Percentiles rank a stretch among this genome's conserved stretches.
Evolutionary conservation across 352 stramenopile species (phyloP).

Genomic region (Phytopythium sindhum): DNA sequence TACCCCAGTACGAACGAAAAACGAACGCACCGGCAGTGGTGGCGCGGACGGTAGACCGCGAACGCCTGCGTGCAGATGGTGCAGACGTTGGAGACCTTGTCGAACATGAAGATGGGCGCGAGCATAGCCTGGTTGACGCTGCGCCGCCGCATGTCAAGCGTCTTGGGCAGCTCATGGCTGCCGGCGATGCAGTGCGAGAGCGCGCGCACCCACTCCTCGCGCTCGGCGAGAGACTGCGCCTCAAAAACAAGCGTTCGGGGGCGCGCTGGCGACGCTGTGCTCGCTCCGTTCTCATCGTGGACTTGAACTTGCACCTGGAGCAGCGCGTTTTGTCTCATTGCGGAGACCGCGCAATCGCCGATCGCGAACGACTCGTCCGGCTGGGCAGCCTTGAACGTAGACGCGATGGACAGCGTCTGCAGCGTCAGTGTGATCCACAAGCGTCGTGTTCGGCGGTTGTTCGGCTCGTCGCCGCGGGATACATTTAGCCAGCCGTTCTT

Average conservation of each 20-base stretch:
- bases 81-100: conserved; percentile 84
- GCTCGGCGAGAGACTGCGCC: conserved; percentile 52
- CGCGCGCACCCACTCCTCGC: conserved; percentile 81
- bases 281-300: conserved; percentile 15
- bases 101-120: conserved; percentile 86
- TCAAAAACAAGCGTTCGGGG: conserved; percentile 55
- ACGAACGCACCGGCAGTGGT: conserved; percentile 70
- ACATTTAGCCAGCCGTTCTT: conserved; percentile 88
- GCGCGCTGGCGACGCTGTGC: neutral
- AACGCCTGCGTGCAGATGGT: conserved; percentile 83
- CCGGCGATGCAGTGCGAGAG: conserved; percentile 74
- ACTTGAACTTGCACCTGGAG: conserved; percentile 53
- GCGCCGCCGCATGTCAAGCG: conserved; percentile 52
- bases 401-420: conserved; percentile 62
- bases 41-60: conserved; percentile 74
- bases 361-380: conserved; percentile 68
- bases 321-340: conserved; percentile 45
- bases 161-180: conserved; percentile 31
- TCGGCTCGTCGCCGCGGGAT: conserved; percentile 29
- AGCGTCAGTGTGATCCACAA: conserved; percentile 82
- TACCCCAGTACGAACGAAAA: neutral
- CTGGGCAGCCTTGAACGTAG: conserved; percentile 59
- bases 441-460: conserved; percentile 30
- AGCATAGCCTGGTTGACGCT: conserved; percentile 72
- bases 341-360: conserved; percentile 47